A percentile compares a stretch with the other conserved stretches of the same genome.
Conservation (phyloP, 1,139 yeast species). For the Schwanniomyces etchellsii region DNA sequence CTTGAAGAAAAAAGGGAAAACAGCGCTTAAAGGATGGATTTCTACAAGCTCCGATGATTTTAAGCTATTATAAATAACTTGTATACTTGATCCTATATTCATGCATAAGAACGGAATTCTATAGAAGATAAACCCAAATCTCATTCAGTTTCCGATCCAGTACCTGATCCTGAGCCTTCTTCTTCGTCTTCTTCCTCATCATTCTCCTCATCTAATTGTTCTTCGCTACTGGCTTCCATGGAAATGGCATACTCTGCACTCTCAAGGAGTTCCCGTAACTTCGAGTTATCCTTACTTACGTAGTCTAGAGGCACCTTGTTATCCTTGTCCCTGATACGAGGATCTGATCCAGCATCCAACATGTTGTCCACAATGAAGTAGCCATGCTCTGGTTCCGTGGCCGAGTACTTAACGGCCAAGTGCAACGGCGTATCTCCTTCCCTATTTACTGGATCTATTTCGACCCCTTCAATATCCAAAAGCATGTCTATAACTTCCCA, state of each 20-base stretch:
- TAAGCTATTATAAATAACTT: constrained; percentile 6
- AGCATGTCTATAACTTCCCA: constrained; percentile 82
- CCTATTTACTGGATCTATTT: constrained; percentile 73
- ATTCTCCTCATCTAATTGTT: constrained; percentile 18
- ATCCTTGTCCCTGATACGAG: constrained; percentile 37
- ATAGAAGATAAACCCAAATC: too few relatives aligned
- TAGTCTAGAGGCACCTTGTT: constrained; percentile 72
- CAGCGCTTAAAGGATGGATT: constrained; percentile 26
- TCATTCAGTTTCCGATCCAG: constrained; percentile 1
- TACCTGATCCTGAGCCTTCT: constrained; percentile 33
- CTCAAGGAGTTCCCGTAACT: constrained; percentile 58
- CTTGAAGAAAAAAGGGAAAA: constrained; percentile 18
- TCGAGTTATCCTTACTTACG: constrained; percentile 45
- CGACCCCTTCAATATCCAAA: constrained; percentile 86
- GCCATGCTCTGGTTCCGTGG: constrained; percentile 83
- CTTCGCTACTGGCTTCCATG: constrained; percentile 30
- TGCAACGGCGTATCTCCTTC: constrained; percentile 90
- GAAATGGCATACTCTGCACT: constrained; percentile 74
- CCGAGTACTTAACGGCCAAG: constrained; percentile 70
- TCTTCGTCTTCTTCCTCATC: constrained; percentile 23
- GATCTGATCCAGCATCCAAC: constrained; percentile 90
- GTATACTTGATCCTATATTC: too few relatives aligned
- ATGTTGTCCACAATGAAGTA: constrained; percentile 72
- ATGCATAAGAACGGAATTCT: too few relatives aligned
- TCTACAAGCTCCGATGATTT: constrained; percentile 30